These are phyloP conservation scores for Colletotrichum sp. DNA, from an alignment of 2,329 filamentous ascomycete genomes.

Conservation along the genomic window DNA sequence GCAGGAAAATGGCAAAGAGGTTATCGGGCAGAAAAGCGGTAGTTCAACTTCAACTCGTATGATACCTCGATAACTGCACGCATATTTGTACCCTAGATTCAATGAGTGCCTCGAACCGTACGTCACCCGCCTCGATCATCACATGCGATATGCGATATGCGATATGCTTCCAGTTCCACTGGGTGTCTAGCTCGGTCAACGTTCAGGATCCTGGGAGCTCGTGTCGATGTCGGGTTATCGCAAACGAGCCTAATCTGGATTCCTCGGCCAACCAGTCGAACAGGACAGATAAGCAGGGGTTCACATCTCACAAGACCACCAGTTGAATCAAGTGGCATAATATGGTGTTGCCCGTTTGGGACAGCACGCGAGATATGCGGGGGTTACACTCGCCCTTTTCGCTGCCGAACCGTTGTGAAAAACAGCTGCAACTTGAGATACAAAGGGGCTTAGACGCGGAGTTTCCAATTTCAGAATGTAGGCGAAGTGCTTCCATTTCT, in stretches of 20 bases:
- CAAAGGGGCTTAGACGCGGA: neutral
- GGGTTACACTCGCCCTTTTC: neutral
- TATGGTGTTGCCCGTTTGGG: neutral
- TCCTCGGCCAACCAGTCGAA: neutral
- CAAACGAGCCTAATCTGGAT: neutral
- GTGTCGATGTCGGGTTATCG: neutral
- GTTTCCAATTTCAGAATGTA: neutral
- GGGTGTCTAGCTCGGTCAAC: neutral
- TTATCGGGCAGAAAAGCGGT: neutral
- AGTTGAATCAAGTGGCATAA: neutral
- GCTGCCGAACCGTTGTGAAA: neutral
- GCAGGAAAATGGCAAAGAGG: neutral
- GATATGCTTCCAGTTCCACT: neutral
- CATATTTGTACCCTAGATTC: neutral
- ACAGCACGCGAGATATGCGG: neutral
- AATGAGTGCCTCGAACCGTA: neutral
- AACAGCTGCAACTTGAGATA: neutral
- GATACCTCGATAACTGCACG: neutral
- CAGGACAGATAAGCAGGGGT: neutral
- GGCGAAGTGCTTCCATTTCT: neutral
- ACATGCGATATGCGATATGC: neutral
- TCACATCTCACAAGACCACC: neutral
- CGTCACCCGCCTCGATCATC: neutral
- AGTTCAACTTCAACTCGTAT: neutral
- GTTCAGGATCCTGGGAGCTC: neutral